Conservation (phyloP, 768 basidiomycete genomes). For the Mycena alexandri region DNA sequence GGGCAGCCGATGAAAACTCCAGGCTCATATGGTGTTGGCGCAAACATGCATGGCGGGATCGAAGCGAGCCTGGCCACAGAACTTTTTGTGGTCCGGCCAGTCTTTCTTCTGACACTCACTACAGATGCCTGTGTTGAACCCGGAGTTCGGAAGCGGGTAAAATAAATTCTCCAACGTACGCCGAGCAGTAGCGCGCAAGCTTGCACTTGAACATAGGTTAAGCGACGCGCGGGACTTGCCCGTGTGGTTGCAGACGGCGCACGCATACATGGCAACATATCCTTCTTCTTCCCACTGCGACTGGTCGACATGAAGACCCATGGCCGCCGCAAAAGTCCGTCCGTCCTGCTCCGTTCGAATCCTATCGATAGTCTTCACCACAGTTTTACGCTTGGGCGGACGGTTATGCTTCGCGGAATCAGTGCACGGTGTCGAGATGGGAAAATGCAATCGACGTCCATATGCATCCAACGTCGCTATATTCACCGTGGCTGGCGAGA, state of each 20-base stretch:
- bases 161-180: no score
- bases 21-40: not conserved
- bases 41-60: not conserved
- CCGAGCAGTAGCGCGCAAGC: not conserved
- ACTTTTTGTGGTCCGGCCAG: not conserved
- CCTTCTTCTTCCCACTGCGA: not conserved
- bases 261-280: not conserved
- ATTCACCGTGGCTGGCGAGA: slow-evolving; percentile 15
- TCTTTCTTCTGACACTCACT: slow-evolving; percentile 1
- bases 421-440: no score
- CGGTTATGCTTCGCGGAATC: no score
- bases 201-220: not conserved
- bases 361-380: not conserved
- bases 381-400: no score
- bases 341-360: no score
- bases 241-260: not conserved
- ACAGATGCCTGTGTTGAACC: no score
- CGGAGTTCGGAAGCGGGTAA: no score
- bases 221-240: not conserved
- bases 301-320: not conserved
- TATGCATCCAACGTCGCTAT: slow-evolving; percentile 4
- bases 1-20: slow-evolving; percentile 11
- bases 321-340: not conserved
- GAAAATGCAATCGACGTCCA: not conserved
- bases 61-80: not conserved